Conservation (phyloP, 164 flowering plant genomes). For the Buxus sempervirens region DNA sequence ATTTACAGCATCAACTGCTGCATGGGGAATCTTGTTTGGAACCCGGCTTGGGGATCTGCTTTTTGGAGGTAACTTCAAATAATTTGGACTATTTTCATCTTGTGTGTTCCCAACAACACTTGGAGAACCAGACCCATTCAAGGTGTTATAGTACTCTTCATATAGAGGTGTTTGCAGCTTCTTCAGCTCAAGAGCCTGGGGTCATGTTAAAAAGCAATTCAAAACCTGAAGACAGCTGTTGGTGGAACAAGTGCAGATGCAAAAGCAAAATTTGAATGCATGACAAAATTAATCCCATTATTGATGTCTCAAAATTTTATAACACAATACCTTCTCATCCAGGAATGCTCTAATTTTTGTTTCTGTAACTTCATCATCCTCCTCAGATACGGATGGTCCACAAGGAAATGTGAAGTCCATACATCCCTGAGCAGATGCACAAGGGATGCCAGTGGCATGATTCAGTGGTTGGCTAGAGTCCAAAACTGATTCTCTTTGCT, state of each 20-base stretch:
- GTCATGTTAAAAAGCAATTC: background rate
- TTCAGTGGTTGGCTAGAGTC: slow-evolving; percentile 20
- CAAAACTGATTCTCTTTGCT: slow-evolving; percentile 22
- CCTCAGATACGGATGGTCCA: slow-evolving; percentile 40
- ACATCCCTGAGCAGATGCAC: slow-evolving; percentile 22
- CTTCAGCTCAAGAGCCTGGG: slow-evolving; percentile 65
- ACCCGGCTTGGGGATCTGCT: slow-evolving; percentile 48
- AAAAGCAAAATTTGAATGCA: background rate
- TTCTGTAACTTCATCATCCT: slow-evolving; percentile 73
- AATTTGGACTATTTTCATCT: slow-evolving; percentile 32
- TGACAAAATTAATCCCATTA: background rate
- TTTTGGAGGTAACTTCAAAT: slow-evolving; percentile 51
- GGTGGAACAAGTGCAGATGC: background rate
- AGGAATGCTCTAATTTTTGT: slow-evolving; percentile 63
- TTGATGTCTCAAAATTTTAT: background rate
- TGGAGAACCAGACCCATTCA: slow-evolving; percentile 37
- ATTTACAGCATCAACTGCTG: slow-evolving; percentile 27
- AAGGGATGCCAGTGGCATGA: slow-evolving; percentile 20
- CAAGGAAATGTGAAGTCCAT: slow-evolving; percentile 51
- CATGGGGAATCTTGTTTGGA: slow-evolving; percentile 34
- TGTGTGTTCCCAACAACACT: slow-evolving; percentile 21
- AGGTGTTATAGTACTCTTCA: slow-evolving; percentile 58
- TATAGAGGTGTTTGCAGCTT: slow-evolving; percentile 64
- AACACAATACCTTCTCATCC: slow-evolving; percentile 58
- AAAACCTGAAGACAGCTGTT: background rate